A percentile compares a stretch with the other conserved stretches of the same genome.
Evolutionary conservation across 1,139 yeast genomes (phyloP).

Genomic region (Saccharomyces hybrid): DNA sequence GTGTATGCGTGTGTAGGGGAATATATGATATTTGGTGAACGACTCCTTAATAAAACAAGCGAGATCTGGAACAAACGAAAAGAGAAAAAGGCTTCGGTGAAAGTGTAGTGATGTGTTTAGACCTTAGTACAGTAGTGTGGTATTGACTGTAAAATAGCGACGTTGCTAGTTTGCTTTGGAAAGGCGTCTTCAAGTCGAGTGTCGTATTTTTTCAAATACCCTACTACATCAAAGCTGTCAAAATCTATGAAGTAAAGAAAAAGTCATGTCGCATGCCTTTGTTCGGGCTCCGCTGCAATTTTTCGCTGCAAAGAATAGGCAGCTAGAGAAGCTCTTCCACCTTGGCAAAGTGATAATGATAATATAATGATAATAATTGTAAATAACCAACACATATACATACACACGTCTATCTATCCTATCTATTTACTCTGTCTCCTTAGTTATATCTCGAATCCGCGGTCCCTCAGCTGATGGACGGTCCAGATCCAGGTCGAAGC

Average conservation of each 20-base stretch:
- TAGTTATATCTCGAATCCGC: conserved; percentile 37
- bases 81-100: neutral
- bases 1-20: neutral
- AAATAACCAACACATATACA: neutral
- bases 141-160: neutral
- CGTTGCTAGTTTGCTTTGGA: neutral
- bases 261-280: neutral
- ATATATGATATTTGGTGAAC: neutral
- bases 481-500: conserved; percentile 85
- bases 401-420: neutral
- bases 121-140: neutral
- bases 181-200: neutral
- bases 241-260: neutral
- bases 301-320: neutral
- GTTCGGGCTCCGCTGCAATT: neutral
- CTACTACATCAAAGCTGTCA: neutral
- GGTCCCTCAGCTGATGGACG: conserved; percentile 47
- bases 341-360: neutral
- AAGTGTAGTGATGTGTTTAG: neutral
- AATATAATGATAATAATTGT: neutral
- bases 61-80: neutral
- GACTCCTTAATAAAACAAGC: neutral
- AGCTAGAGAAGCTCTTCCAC: neutral
- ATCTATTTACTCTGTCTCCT: neutral
- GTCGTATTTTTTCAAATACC: neutral